These are phyloP conservation scores for Lonicera japonica DNA, from an alignment of 129 eudicot genomes.

Conservation along the genomic window DNA sequence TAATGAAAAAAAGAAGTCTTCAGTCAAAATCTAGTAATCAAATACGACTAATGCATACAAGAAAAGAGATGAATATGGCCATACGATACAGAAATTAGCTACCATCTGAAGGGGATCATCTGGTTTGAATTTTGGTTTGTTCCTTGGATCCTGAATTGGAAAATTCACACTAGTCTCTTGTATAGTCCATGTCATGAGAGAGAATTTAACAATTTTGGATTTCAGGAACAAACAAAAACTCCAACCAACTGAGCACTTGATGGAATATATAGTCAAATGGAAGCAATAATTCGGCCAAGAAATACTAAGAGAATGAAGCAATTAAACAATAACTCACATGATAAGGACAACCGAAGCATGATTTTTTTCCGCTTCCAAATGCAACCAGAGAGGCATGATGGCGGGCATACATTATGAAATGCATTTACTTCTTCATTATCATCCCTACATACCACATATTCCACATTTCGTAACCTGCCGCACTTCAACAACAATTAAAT, in stretches of 20 bases:
- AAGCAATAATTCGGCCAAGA: too few relatives aligned
- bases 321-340: constrained; percentile 61
- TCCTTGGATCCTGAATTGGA: too few relatives aligned
- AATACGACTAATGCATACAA: neutral
- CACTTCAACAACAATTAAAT: constrained; percentile 14
- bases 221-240: too few relatives aligned
- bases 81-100: too few relatives aligned
- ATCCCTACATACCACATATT: constrained; percentile 79
- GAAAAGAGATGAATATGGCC: too few relatives aligned
- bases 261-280: neutral
- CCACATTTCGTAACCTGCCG: constrained; percentile 74
- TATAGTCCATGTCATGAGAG: too few relatives aligned
- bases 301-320: neutral
- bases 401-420: constrained; percentile 96
- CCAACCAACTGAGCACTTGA: too few relatives aligned
- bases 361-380: constrained; percentile 61
- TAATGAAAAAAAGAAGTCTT: neutral
- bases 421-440: constrained; percentile 60
- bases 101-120: too few relatives aligned
- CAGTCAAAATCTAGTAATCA: neutral
- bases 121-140: too few relatives aligned
- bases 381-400: constrained; percentile 95
- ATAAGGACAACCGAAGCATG: constrained; percentile 95
- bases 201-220: too few relatives aligned
- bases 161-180: too few relatives aligned